Conservation (phyloP, 768 basidiomycete species). For the Tylopilus balloui region DNA sequence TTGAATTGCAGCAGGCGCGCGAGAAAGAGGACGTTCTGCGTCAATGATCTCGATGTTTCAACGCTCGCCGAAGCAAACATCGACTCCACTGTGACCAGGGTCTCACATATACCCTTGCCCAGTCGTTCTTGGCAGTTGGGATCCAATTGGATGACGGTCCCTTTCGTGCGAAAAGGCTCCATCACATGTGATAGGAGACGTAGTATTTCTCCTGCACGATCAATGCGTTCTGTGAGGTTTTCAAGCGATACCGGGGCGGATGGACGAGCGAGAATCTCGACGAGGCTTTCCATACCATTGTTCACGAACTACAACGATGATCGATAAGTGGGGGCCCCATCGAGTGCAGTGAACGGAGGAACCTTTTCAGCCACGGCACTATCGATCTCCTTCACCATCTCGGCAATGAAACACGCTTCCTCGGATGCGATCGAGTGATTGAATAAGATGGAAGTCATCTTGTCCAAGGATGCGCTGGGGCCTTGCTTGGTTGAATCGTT, state of each 20-base stretch:
- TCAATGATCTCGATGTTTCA: constrained; percentile 25
- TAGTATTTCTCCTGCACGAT: constrained; percentile 61
- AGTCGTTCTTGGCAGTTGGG: constrained; percentile 52
- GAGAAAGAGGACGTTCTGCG: constrained; percentile 50
- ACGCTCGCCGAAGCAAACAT: constrained; percentile 27
- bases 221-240: constrained; percentile 39
- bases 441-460: constrained; percentile 62
- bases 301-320: constrained; percentile 56
- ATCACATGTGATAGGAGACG: constrained; percentile 66
- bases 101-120: constrained; percentile 43
- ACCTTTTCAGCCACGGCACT: constrained; percentile 67
- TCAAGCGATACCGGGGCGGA: constrained; percentile 23
- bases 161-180: constrained; percentile 52
- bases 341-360: neutral
- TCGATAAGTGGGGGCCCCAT: neutral
- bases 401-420: constrained; percentile 80
- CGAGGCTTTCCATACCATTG: constrained; percentile 64
- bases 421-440: constrained; percentile 71
- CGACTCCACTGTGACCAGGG: constrained; percentile 40
- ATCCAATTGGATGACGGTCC: constrained; percentile 47
- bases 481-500: constrained; percentile 46
- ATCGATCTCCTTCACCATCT: constrained; percentile 71
- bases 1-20: constrained; percentile 70
- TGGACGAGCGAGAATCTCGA: constrained; percentile 45
- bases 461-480: constrained; percentile 62